Conservation (phyloP, 2,329 filamentous ascomycete species). For the Fusarium begoniae region DNA sequence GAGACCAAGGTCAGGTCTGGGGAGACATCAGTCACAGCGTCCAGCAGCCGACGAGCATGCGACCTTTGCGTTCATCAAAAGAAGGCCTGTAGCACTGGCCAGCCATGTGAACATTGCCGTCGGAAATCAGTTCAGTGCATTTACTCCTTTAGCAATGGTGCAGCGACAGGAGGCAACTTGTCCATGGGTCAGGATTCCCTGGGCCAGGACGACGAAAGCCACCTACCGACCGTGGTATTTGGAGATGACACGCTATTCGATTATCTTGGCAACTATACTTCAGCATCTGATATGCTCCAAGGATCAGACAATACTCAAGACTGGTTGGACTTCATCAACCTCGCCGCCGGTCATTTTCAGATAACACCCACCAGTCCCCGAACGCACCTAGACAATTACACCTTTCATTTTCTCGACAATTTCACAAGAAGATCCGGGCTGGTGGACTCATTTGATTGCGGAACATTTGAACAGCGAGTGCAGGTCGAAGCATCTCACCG, state of each 20-base stretch:
- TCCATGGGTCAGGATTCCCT: no score
- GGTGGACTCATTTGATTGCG: neutral
- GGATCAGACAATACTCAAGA: neutral
- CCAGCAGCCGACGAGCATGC: neutral
- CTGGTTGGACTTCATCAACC: neutral
- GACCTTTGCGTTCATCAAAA: neutral
- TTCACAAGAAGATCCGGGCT: neutral
- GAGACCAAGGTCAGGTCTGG: neutral
- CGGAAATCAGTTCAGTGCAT: neutral
- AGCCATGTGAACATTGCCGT: neutral
- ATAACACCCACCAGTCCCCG: neutral
- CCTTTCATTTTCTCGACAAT: constrained; percentile 1
- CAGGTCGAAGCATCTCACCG: neutral
- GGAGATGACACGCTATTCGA: neutral
- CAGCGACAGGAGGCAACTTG: no score
- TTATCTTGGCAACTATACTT: constrained; percentile 1
- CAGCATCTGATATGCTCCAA: neutral
- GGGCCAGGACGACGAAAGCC: no score
- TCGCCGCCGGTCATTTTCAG: neutral
- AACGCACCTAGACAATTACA: neutral
- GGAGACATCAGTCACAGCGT: accelerated
- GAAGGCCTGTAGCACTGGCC: neutral
- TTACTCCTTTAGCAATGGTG: neutral
- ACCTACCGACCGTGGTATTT: neutral
- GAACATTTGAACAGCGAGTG: neutral